phyloP scores from a whole-genome alignment of 176 grass and related monocot species.

The Musa troglodytarum region DNA sequence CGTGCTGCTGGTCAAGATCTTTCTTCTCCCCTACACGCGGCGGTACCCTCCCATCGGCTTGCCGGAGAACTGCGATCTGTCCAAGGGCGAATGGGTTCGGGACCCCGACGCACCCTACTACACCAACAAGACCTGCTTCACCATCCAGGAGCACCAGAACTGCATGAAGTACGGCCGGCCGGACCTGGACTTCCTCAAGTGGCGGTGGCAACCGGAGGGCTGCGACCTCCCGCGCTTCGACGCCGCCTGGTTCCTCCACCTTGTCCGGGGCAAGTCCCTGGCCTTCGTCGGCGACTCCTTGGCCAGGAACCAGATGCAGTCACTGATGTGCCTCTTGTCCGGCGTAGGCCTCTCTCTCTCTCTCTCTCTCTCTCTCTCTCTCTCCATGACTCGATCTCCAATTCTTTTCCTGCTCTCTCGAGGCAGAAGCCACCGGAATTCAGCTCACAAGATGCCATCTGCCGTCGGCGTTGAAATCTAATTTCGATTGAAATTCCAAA shows the following conservation, averaged over 20 bases:
- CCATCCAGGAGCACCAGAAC: slow-evolving; percentile 81
- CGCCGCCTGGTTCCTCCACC: slow-evolving; percentile 34
- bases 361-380: background rate
- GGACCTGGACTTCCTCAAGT: slow-evolving; percentile 41
- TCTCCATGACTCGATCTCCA: background rate
- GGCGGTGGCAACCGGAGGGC: slow-evolving; percentile 21
- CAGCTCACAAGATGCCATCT: too few relatives aligned
- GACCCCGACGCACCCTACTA: slow-evolving; percentile 37
- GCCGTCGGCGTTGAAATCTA: too few relatives aligned
- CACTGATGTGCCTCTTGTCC: slow-evolving; percentile 62
- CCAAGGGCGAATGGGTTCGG: slow-evolving; percentile 17
- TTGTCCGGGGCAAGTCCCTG: slow-evolving; percentile 33
- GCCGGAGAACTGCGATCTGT: slow-evolving; percentile 16
- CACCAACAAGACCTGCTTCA: slow-evolving; percentile 40
- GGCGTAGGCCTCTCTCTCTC: slow-evolving; percentile 8
- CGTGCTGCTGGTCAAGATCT: background rate
- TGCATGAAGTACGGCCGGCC: slow-evolving; percentile 69
- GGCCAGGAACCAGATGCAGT: slow-evolving; percentile 80
- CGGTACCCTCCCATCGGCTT: background rate
- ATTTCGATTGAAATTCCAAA: too few relatives aligned
- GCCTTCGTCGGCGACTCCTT: slow-evolving; percentile 72
- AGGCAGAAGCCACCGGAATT: background rate
- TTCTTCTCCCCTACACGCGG: background rate
- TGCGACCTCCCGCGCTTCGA: slow-evolving; percentile 62
- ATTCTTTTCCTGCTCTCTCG: background rate